Conservation (phyloP, 192 early-diverging fungal species). For the Coemansia sp. region DNA sequence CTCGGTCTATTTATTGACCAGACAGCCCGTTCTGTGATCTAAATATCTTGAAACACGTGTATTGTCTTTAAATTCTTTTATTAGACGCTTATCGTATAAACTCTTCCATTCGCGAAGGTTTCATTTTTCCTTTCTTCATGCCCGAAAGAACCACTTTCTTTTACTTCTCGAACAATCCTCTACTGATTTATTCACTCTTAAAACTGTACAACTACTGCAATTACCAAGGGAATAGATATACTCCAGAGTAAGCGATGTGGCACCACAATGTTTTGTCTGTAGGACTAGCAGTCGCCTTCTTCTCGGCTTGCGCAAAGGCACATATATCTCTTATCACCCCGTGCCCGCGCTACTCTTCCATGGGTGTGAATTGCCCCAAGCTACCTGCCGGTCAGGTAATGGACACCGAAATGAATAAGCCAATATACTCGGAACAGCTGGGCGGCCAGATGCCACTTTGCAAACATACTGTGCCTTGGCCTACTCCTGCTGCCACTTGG, state of each 20-base stretch:
- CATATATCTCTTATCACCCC: constrained; percentile 35
- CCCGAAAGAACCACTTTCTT: too few relatives aligned
- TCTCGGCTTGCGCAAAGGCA: not conserved
- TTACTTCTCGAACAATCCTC: too few relatives aligned
- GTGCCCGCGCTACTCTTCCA: constrained; percentile 38
- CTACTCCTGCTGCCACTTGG: constrained; percentile 34
- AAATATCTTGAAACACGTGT: too few relatives aligned
- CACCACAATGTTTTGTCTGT: not conserved
- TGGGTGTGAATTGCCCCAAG: constrained; percentile 41
- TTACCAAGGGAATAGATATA: too few relatives aligned
- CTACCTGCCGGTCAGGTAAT: constrained; percentile 41
- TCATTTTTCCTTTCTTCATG: too few relatives aligned
- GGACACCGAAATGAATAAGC: constrained; percentile 46
- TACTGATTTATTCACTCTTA: too few relatives aligned
- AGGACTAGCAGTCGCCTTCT: not conserved
- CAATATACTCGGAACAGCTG: constrained; percentile 22
- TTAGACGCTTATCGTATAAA: too few relatives aligned
- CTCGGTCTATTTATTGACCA: too few relatives aligned
- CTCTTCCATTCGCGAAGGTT: too few relatives aligned
- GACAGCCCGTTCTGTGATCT: too few relatives aligned
- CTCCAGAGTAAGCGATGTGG: not conserved
- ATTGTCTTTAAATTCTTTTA: too few relatives aligned
- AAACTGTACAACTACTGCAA: too few relatives aligned
- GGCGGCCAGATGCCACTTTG: constrained; percentile 16
- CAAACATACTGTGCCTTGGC: constrained; percentile 40